Conservation (phyloP, 2,329 filamentous ascomycete species). For the Dactylellina drechsleri region DNA sequence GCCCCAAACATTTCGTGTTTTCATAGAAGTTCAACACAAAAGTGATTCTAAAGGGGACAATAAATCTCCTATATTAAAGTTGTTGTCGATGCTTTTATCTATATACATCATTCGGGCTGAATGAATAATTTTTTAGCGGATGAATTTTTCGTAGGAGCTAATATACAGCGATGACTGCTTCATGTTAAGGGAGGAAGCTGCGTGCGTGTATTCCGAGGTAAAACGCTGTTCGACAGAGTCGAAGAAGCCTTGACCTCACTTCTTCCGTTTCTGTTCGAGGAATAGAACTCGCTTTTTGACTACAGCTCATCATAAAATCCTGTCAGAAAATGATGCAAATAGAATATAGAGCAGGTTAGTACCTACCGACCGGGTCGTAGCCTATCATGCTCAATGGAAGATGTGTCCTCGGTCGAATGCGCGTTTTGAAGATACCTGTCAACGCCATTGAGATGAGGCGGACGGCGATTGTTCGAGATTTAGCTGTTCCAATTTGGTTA, state of each 20-base stretch:
- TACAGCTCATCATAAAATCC: constrained; percentile 60
- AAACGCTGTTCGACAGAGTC: too few relatives aligned
- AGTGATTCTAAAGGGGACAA: too few relatives aligned
- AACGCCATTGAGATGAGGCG: constrained; percentile 98
- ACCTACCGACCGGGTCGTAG: constrained; percentile 93
- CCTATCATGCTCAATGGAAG: constrained; percentile 96
- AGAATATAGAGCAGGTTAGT: background rate
- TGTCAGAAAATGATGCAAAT: constrained; percentile 8
- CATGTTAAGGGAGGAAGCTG: too few relatives aligned
- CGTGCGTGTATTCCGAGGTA: too few relatives aligned
- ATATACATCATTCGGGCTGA: background rate
- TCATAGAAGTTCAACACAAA: too few relatives aligned
- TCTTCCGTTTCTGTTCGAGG: constrained; percentile 83
- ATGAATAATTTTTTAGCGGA: background rate
- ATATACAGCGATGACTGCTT: background rate
- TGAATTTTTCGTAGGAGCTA: background rate
- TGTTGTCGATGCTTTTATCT: background rate
- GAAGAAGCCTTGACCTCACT: constrained; percentile 4
- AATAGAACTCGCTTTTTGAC: constrained; percentile 97
- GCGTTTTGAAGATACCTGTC: constrained; percentile 96
- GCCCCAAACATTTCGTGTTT: too few relatives aligned
- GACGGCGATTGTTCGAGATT: constrained; percentile 91
- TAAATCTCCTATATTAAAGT: too few relatives aligned
- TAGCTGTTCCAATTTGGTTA: constrained; percentile 68
- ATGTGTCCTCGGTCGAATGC: constrained; percentile 81